phyloP scores from a whole-genome alignment of 768 basidiomycete genomes.

The Daedaleopsis nitida region DNA sequence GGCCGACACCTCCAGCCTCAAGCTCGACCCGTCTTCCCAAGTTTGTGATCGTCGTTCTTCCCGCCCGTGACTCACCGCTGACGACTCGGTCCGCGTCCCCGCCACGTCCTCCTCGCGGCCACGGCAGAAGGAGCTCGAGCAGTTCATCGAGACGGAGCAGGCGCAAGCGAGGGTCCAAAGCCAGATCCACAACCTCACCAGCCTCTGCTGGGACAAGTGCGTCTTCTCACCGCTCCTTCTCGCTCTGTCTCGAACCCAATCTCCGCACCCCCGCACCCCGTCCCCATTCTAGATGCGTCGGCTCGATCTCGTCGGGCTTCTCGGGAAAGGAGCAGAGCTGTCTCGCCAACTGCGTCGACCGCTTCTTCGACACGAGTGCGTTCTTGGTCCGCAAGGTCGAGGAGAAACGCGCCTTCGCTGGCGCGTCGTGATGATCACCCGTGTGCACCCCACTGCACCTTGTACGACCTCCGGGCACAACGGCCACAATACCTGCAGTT shows the following conservation, averaged over 20 bases:
- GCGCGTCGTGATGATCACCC: conserved; percentile 12
- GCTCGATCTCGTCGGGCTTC: conserved; percentile 76
- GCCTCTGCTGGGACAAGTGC: conserved; percentile 92
- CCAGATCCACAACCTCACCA: conserved; percentile 76
- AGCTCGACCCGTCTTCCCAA: conserved; percentile 81
- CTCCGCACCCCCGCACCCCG: background rate
- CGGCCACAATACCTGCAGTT: background rate
- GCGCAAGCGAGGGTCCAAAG: conserved; percentile 71
- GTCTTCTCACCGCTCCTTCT: conserved; percentile 30
- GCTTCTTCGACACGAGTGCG: conserved; percentile 86
- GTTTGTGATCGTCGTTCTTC: conserved; percentile 38
- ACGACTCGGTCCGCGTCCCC: background rate
- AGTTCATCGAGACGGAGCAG: conserved; percentile 83
- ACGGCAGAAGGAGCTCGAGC: conserved; percentile 75
- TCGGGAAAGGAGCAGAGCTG: conserved; percentile 80
- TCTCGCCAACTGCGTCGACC: conserved; percentile 86
- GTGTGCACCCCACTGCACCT: background rate
- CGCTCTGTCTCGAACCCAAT: conserved; percentile 12
- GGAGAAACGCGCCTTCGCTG: conserved; percentile 45
- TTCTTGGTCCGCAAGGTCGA: conserved; percentile 75
- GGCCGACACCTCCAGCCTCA: conserved; percentile 38
- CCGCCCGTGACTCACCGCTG: background rate
- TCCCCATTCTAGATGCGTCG: conserved; percentile 62
- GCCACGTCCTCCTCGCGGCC: background rate
- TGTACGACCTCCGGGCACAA: background rate